Percentiles rank a stretch among this genome's conserved stretches.
Evolutionary conservation across 257 asterid species (phyloP).

Genomic region (Solanum etuberosum): DNA sequence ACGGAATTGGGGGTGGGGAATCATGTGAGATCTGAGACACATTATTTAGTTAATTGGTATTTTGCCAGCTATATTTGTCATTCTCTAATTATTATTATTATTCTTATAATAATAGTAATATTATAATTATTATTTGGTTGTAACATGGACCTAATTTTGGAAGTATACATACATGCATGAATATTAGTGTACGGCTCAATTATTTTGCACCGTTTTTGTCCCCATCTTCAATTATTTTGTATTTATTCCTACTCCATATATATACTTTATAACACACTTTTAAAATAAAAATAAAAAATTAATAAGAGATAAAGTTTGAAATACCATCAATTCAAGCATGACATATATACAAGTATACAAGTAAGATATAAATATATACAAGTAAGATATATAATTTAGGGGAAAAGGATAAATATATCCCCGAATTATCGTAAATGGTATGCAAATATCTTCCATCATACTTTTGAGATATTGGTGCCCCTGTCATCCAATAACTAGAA

Average conservation of each 20-base stretch:
- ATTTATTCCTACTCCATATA: background rate
- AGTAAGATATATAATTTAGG: no score
- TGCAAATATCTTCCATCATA: no score
- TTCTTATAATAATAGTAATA: background rate
- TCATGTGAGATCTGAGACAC: background rate
- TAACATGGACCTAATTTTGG: background rate
- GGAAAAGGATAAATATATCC: no score
- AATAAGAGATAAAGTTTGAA: background rate
- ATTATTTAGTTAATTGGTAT: background rate
- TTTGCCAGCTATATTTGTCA: background rate
- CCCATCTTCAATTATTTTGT: background rate
- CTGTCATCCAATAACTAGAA: no score
- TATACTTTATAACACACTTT: background rate
- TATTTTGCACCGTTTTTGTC: background rate
- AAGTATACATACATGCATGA: background rate
- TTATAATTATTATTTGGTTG: background rate
- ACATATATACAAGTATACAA: background rate
- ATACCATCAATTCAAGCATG: background rate
- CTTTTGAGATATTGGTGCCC: no score
- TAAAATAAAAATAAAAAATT: background rate
- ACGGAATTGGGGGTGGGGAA: background rate
- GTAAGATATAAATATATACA: no score
- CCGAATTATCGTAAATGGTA: no score
- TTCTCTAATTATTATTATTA: background rate
- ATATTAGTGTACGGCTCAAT: background rate